phyloP scores from a whole-genome alignment of 345 rosid species.

The Brassica cretica region DNA sequence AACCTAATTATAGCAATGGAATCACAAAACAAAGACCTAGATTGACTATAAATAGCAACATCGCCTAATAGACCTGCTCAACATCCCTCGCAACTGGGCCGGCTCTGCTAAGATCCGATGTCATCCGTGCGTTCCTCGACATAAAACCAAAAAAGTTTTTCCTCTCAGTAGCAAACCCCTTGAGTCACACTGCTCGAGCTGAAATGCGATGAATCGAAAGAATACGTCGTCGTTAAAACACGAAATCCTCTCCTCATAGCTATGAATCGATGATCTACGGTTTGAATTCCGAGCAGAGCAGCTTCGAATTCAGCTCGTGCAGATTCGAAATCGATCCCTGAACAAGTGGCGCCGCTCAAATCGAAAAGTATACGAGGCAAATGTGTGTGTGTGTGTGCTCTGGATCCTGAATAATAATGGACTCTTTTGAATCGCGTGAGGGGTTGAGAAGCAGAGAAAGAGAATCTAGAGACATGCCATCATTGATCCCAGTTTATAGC shows the following conservation, averaged over 20 bases:
- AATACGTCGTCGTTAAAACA: slow-evolving; percentile 1
- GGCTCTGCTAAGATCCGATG: slow-evolving; percentile 82
- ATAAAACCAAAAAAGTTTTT: slow-evolving; percentile 35
- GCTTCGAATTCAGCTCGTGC: slow-evolving; percentile 30
- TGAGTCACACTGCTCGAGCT: slow-evolving; percentile 38
- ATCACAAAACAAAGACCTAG: slow-evolving; percentile 20
- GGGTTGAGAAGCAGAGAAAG: slow-evolving; percentile 22
- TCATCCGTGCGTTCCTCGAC: slow-evolving; percentile 72
- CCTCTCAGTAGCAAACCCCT: slow-evolving; percentile 40
- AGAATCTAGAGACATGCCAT: slow-evolving; percentile 28
- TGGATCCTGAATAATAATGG: background rate
- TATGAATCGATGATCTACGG: slow-evolving; percentile 23
- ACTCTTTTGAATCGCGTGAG: background rate
- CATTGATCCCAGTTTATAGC: slow-evolving; percentile 41
- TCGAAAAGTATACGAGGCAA: background rate
- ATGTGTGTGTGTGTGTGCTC: slow-evolving; percentile 1
- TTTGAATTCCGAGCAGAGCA: background rate
- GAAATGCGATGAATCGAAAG: slow-evolving; percentile 22
- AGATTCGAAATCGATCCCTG: slow-evolving; percentile 32
- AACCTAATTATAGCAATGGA: background rate
- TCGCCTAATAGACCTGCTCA: slow-evolving; percentile 64
- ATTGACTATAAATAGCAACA: slow-evolving; percentile 25
- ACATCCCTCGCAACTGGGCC: slow-evolving; percentile 79
- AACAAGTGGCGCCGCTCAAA: slow-evolving; percentile 13
- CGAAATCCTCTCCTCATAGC: slow-evolving; percentile 19